Percentiles rank a stretch among this genome's conserved stretches.
These are phyloP conservation scores for Diutina sp. DNA, from an alignment of 1,139 yeast species.

Conservation along the genomic window DNA sequence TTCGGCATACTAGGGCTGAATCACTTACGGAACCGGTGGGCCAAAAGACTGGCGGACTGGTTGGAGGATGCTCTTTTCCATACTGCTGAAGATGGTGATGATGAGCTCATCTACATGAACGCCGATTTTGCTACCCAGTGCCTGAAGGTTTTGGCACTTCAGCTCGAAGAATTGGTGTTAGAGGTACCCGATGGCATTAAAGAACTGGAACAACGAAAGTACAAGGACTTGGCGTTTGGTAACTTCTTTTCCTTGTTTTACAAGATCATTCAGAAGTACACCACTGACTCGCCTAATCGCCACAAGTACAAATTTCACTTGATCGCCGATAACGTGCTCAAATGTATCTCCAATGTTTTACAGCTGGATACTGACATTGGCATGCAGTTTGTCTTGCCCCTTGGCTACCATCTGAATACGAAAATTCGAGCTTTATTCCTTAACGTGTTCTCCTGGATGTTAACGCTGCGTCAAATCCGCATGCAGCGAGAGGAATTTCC, in stretches of 20 bases:
- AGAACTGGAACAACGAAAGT: slow-evolving; percentile 41
- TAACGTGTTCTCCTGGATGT: slow-evolving; percentile 64
- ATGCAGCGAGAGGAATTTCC: slow-evolving; percentile 15
- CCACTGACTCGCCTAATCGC: slow-evolving; percentile 10
- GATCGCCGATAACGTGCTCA: slow-evolving; percentile 55
- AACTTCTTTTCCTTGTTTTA: slow-evolving; percentile 61
- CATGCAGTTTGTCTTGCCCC: slow-evolving; percentile 59
- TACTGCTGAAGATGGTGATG: slow-evolving; percentile 11
- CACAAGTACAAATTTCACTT: slow-evolving; percentile 39
- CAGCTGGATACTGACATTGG: slow-evolving; percentile 72
- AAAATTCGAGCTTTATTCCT: slow-evolving; percentile 60
- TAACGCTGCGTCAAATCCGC: slow-evolving; percentile 23
- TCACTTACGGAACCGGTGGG: slow-evolving; percentile 44
- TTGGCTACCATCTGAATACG: slow-evolving; percentile 61
- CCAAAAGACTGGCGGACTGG: slow-evolving; percentile 55
- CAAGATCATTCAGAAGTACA: slow-evolving; percentile 55
- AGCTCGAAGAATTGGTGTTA: slow-evolving; percentile 41
- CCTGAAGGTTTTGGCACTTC: slow-evolving; percentile 41
- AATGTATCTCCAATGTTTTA: slow-evolving; percentile 54
- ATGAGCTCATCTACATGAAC: slow-evolving; percentile 41
- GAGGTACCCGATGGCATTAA: slow-evolving; percentile 52
- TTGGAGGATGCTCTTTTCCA: slow-evolving; percentile 42
- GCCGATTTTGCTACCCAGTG: slow-evolving; percentile 59
- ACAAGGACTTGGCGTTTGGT: slow-evolving; percentile 56
- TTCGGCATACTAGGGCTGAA: slow-evolving; percentile 43